Base-by-base conservation (phyloP, 768 basidiomycete species). In the Boletus bicolor region DNA sequence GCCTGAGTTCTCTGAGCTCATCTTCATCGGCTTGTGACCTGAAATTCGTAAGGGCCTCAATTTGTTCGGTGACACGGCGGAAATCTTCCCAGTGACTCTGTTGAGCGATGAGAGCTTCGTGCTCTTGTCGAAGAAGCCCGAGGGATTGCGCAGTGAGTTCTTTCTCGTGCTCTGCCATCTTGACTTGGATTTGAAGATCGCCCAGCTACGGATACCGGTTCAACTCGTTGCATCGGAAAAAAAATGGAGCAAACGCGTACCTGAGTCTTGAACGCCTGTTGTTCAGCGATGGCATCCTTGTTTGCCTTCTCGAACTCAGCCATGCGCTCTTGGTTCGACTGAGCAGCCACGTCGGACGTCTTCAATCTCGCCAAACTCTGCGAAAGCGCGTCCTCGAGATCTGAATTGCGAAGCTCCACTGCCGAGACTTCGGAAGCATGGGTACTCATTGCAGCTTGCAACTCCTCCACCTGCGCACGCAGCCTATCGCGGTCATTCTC, bases 1-100 rank as follows among this genome's bases (percentile, higher is more conserved):
- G 82, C 51, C 83, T 77, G 42, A 92, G 79, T 45, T 92, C 89
- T 62, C 82, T 80, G 46, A 90, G 62, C 63, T 93, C 91, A 46
- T 87, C 86, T 60, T 81, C 83, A 59, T 88, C 86, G 11, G 77
- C 77, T 63, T 84, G 82, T 5, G 79, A 77, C 54, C 91, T 77
- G 37, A 85, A 73, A 47, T 72, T 78, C 21, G 85, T 77, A 36
- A 93, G 79, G 47, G 76, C 65, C 52, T 89, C 86, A 32, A 93
- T 82, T 69, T 92, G 87, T 63, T 90, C 87, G 3, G 84, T 78
- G 2, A 85, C 80, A 45, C 80, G 82, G 28, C 78, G 85, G 21
- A 92, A 76, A 43, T 85, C 82, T n/a, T 89, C 87, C 90, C 88
- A 91, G 51, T 88, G 83, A n/a, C 69, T 76, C 64, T 88, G 85